Base-by-base conservation (phyloP, 805 yeast species). In the Starmerella floricola region DNA sequence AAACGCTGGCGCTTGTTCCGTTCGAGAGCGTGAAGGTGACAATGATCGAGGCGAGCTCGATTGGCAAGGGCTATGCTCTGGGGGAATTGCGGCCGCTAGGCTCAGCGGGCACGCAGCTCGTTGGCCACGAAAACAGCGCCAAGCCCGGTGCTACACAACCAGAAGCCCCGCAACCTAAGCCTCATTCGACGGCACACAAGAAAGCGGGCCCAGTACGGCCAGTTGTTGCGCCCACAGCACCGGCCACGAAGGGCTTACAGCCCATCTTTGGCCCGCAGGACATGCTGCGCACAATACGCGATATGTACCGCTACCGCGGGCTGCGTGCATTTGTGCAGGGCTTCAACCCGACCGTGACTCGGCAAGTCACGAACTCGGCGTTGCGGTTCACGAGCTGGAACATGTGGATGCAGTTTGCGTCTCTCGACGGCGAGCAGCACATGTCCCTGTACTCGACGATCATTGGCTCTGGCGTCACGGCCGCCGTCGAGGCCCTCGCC, bases 381-480 rank as follows among this genome's bases (percentile, higher is more conserved):
- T 86, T 84, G 1, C 75, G 94, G 71, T 80, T 86, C 49, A 80
- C 94, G 5, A 73, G 86, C 0, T 88, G 81, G 62, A 82, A 82
- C 45, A 70, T 79, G 20, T 63, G 91, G 26, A 78, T 80, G 53
- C 95, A 86, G 57, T 52, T 76, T 35, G 46, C 55, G 20, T 48
- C 51, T 18, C 52, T 51, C 8, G 47, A 49, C 37, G 53, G 51
- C 17, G 52, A 49, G 31, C 52, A 49, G 37, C 44, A 47, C 12
- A 41, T 59, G 32, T 37, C 53, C 4, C 32, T 50, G 24, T 48
- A 45, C 20, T 57, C 58, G 44, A 48, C 56, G 8, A 42, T 63
- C 15, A 52, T 47, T 17, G 66, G 74, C 1, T 74, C 93, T 2
- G 76, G 91, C 0, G 61, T 72, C 3, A 36, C 45, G 3, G 38